Evolutionary conservation across 2,329 filamentous ascomycete genomes (phyloP).

Genomic region (Hyphodiscus sp.): DNA sequence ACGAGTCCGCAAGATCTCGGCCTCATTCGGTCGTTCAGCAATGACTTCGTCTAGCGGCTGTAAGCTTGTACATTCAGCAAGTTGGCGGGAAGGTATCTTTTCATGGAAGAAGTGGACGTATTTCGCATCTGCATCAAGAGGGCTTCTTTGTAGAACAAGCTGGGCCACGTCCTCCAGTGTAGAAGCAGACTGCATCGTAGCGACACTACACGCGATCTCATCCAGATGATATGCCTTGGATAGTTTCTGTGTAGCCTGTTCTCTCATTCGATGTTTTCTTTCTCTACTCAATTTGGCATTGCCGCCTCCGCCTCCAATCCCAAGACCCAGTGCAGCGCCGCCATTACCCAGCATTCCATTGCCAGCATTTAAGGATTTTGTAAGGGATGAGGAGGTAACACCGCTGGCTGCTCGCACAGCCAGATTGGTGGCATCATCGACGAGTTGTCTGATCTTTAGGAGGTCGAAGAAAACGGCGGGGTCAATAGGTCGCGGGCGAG

Average conservation of each 20-base stretch:
- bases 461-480: slow-evolving; percentile 78
- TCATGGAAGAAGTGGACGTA: slow-evolving; percentile 94
- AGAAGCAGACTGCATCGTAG: slow-evolving; percentile 75
- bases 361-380: slow-evolving; percentile 44
- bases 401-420: slow-evolving; percentile 72
- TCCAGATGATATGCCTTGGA: slow-evolving; percentile 72
- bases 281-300: slow-evolving; percentile 67
- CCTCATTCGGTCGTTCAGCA: slow-evolving; percentile 53
- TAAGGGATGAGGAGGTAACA: slow-evolving; percentile 57
- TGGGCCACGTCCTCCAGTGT: slow-evolving; percentile 70
- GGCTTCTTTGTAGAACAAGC: slow-evolving; percentile 63
- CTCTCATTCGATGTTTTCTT: slow-evolving; percentile 70
- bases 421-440: slow-evolving; percentile 74
- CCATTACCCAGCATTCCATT: slow-evolving; percentile 43
- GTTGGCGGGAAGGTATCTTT: slow-evolving; percentile 71
- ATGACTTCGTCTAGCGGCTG: slow-evolving; percentile 63
- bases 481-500: slow-evolving; percentile 70
- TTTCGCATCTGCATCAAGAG: slow-evolving; percentile 65
- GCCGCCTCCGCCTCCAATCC: slow-evolving; percentile 48
- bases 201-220: slow-evolving; percentile 77
- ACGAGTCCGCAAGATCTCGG: slow-evolving; percentile 63
- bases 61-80: slow-evolving; percentile 66
- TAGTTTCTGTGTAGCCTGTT: slow-evolving; percentile 73
- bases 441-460: slow-evolving; percentile 71
- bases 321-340: slow-evolving; percentile 49